Evolutionary conservation across 2,329 filamentous ascomycete species (phyloP), one percentile per base, ranked within the genome.

Genomic region (Trichoderma sp.): DNA sequence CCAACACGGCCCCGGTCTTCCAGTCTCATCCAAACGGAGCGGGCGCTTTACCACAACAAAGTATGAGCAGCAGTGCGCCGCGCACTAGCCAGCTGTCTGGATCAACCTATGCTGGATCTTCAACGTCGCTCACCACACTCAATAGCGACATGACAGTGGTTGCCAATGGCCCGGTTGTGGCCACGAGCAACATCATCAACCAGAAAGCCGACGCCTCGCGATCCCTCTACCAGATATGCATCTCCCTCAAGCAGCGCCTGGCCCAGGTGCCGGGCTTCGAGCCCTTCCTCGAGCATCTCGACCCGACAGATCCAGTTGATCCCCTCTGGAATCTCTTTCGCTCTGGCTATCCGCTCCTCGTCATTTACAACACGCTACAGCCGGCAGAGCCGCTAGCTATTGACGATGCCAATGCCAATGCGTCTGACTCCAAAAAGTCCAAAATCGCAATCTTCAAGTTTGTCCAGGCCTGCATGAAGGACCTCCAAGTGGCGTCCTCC

Each of bases 161-260:
- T 77, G 86, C 88, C 64, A 90, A 84, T 76, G 84, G 91, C 63
- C 90, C 90, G 76, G 90, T 95, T 77, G 87, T 94, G 80, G 93
- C 95, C 76, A 95, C 93, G 76, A 90, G 94, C 83, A 98, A 98
- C 84, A 97, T 99, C 83, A 98, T 99, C 88, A 99, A 99, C 86
- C 94, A 96, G 85, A 94, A 94, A 83, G 97, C 95, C 83, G 95
- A 98, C 83, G 95, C 97, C 78, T 94, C 94, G 74, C 90, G 93
- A 76, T 98, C 95, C 12, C 91, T 99, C 29, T 99, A 98, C 85
- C 96, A 98, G 85, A 98, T 97, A 84, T 98, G 97, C 83, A 90
- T 97, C 79, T 92, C 93, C 72, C 88, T 98, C 77, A 94, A 94
- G 83, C 92, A 93, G 85, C 92, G 97, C 77, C 87, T 99, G 77